These are phyloP conservation scores for Xylaria palmicola DNA, from an alignment of 495 filamentous ascomycete genomes.

Conservation along the genomic window DNA sequence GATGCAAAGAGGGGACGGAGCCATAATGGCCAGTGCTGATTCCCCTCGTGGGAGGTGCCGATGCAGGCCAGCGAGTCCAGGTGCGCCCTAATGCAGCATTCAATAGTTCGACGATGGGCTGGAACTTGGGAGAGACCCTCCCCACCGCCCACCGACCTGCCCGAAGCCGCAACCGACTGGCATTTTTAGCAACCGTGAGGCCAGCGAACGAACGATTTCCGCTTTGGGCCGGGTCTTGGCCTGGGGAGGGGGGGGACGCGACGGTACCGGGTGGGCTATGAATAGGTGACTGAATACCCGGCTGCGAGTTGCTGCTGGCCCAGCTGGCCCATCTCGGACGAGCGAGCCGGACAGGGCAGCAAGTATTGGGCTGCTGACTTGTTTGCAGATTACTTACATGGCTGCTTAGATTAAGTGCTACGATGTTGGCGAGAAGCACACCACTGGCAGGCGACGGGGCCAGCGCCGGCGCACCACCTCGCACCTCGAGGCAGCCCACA, in stretches of 20 bases:
- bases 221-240: constrained; percentile 3
- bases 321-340: background rate
- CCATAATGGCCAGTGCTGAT: background rate
- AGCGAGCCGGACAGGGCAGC: background rate
- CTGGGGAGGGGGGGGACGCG: background rate
- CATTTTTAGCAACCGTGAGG: constrained; percentile 14
- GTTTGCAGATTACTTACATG: constrained; percentile 4
- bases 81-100: constrained; percentile 19
- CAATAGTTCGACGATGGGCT: constrained; percentile 19
- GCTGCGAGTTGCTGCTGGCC: background rate
- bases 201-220: constrained; percentile 8
- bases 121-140: constrained; percentile 16
- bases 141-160: constrained; percentile 12
- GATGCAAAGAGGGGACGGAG: constrained; percentile 18
- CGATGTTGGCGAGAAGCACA: no score
- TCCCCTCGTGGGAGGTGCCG: constrained; percentile 17
- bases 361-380: background rate
- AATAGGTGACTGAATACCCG: constrained; percentile 6
- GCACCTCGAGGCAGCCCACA: background rate
- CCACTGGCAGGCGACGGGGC: no score
- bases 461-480: no score
- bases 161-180: constrained; percentile 11
- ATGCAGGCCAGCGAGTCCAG: constrained; percentile 18
- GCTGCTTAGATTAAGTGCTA: no score
- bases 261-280: background rate